Conservation (phyloP, 176 grass and related monocot species). For the Oryza coarctata region DNA sequence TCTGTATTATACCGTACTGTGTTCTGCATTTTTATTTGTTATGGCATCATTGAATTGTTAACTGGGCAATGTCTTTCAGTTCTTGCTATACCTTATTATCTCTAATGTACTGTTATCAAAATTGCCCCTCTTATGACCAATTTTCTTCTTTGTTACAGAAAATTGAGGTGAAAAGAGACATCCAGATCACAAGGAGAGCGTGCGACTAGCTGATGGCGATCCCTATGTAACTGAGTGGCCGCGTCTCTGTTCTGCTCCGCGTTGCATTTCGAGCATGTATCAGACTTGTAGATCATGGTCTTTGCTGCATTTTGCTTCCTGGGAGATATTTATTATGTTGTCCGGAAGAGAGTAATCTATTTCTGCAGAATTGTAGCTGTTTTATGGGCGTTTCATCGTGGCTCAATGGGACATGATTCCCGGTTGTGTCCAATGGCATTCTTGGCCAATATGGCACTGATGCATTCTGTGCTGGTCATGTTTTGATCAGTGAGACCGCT, state of each 20-base stretch:
- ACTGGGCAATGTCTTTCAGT: background rate
- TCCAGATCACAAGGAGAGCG: conserved; percentile 6
- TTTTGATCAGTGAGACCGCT: background rate
- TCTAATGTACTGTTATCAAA: background rate
- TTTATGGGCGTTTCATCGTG: background rate
- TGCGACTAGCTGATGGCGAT: conserved; percentile 4
- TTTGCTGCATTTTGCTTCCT: background rate
- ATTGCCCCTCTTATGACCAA: background rate
- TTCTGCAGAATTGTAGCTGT: conserved; percentile 14
- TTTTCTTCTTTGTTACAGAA: conserved; percentile 7
- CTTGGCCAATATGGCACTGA: background rate
- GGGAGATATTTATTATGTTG: conserved; percentile 18
- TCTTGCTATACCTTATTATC: background rate
- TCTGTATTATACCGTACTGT: background rate
- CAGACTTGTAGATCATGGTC: conserved; percentile 32
- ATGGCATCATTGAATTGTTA: background rate
- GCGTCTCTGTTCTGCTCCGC: background rate
- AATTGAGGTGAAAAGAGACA: conserved; percentile 16
- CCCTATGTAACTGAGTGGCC: conserved; percentile 17
- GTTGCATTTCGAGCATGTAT: conserved; percentile 28
- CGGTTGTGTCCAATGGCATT: background rate
- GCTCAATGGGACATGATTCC: background rate
- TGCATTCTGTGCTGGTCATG: background rate
- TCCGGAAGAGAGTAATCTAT: conserved; percentile 6
- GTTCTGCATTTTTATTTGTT: background rate